Percentiles rank a stretch among this genome's conserved stretches.
Evolutionary conservation across 2,329 filamentous ascomycete species (phyloP).

Genomic region (Trichoderma afroharzianum): DNA sequence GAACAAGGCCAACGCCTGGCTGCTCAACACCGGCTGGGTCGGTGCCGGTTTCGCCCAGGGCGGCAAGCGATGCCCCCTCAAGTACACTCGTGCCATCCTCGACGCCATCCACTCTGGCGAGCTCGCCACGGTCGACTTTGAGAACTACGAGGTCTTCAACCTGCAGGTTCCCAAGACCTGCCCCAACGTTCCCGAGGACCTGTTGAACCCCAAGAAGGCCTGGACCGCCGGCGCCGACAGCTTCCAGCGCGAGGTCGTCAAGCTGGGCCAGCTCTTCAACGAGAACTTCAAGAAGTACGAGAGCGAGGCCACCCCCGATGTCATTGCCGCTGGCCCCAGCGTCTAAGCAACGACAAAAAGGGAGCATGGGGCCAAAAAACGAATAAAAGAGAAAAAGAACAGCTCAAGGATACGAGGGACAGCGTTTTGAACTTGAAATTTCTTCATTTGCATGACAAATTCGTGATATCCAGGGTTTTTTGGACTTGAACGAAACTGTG

Average conservation of each 20-base stretch:
- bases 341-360: conserved; percentile 25
- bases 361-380: background rate
- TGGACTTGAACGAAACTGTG: background rate
- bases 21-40: conserved; percentile 98
- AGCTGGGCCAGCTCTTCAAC: conserved; percentile 84
- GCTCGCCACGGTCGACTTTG: conserved; percentile 88
- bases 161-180: conserved; percentile 91
- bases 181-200: conserved; percentile 81
- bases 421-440: background rate
- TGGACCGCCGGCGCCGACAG: conserved; percentile 80
- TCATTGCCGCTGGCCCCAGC: conserved; percentile 62
- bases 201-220: conserved; percentile 89
- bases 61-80: conserved; percentile 94
- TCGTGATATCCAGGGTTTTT: conserved; percentile 8
- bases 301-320: conserved; percentile 75
- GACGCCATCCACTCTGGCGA: conserved; percentile 97
- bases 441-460: background rate
- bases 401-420: background rate
- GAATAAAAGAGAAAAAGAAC: background rate
- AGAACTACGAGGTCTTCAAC: conserved; percentile 96
- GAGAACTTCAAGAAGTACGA: conserved; percentile 98
- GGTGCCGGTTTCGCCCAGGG: conserved; percentile 86
- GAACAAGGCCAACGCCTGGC: conserved; percentile 95
- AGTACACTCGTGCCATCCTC: conserved; percentile 97
- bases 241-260: conserved; percentile 84